Evolutionary conservation across 1,139 yeast genomes (phyloP).

Genomic region (Yamadazyma aaseri): DNA sequence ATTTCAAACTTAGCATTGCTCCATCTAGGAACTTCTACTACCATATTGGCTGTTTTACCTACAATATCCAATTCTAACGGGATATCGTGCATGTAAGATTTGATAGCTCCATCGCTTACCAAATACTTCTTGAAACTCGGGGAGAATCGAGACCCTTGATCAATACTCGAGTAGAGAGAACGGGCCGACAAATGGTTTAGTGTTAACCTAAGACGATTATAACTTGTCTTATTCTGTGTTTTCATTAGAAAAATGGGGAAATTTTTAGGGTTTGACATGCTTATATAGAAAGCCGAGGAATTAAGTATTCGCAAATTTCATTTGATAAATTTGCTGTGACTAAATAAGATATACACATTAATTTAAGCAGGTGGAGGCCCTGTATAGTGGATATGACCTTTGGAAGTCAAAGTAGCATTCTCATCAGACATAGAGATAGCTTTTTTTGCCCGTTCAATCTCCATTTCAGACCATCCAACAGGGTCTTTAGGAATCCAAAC

Average conservation of each 20-base stretch:
- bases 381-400: conserved; percentile 52
- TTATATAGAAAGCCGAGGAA: too few species aligned
- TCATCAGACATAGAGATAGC: conserved; percentile 57
- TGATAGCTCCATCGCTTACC: conserved; percentile 63
- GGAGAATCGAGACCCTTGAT: conserved; percentile 37
- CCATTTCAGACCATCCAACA: conserved; percentile 68
- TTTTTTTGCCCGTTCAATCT: conserved; percentile 50
- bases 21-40: conserved; percentile 92
- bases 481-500: conserved; percentile 90
- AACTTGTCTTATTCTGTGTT: too few species aligned
- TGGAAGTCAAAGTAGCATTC: conserved; percentile 61
- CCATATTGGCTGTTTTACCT: conserved; percentile 73
- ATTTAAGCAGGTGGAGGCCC: conserved; percentile 57
- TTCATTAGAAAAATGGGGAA: too few species aligned
- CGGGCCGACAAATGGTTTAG: conserved; percentile 11
- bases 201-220: conserved; percentile 9
- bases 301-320: too few species aligned
- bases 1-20: conserved; percentile 87
- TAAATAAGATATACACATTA: too few species aligned
- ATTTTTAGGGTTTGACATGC: too few species aligned
- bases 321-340: too few species aligned
- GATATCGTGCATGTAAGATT: conserved; percentile 77
- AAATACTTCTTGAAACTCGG: conserved; percentile 31
- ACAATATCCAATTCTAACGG: conserved; percentile 66
- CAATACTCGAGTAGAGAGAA: conserved; percentile 9